Conservation (phyloP, 2,329 filamentous ascomycete species). For the Colletotrichum coccodes region DNA sequence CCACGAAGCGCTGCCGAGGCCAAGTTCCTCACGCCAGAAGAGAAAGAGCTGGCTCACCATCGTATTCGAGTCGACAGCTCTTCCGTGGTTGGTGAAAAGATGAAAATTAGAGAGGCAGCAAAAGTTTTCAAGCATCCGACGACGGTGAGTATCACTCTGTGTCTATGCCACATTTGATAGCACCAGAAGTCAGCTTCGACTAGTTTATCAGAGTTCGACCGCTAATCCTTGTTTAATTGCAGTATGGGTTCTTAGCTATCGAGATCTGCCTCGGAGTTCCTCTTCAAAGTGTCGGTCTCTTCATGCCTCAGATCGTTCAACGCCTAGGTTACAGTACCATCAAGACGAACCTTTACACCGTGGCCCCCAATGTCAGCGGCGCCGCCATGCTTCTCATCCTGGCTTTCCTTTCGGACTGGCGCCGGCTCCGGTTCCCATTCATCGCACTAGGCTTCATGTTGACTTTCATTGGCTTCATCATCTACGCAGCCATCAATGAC, state of each 20-base stretch:
- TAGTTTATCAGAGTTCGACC: background rate
- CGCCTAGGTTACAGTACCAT: conserved; percentile 58
- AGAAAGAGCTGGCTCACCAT: conserved; percentile 75
- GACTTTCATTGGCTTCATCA: conserved; percentile 81
- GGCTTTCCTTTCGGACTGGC: conserved; percentile 75
- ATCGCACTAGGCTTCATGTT: conserved; percentile 79
- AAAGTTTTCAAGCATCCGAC: conserved; percentile 61
- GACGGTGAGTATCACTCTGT: conserved; percentile 45
- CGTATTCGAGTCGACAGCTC: conserved; percentile 83
- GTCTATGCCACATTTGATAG: too few species aligned
- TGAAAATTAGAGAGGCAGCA: conserved; percentile 61
- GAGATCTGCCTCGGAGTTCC: conserved; percentile 70
- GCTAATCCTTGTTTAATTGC: background rate
- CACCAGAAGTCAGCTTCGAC: accelerated
- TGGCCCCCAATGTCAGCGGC: conserved; percentile 81
- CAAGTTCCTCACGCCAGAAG: conserved; percentile 71
- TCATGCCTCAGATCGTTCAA: conserved; percentile 61
- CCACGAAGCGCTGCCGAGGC: conserved; percentile 73
- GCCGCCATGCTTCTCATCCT: conserved; percentile 78
- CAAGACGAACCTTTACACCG: conserved; percentile 82
- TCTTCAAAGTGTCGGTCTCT: conserved; percentile 63
- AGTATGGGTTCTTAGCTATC: conserved; percentile 46
- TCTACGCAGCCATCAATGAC: conserved; percentile 75
- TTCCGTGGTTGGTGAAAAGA: conserved; percentile 64
- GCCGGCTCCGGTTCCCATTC: conserved; percentile 68